Base-by-base conservation (phyloP, 768 basidiomycete genomes). In the Dictyophora rubrovolvata region DNA sequence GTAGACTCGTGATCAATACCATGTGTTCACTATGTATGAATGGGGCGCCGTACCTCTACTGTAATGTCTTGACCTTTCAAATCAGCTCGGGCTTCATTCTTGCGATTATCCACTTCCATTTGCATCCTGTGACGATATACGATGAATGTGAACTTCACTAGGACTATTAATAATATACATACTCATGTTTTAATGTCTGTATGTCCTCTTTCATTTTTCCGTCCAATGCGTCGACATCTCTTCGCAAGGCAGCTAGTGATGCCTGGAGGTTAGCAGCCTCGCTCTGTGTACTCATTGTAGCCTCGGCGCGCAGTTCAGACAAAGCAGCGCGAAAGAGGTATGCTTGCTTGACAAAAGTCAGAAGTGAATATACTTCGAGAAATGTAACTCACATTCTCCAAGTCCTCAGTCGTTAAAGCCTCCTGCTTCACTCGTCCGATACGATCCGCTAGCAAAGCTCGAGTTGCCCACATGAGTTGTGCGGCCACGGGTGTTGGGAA, bases 171-270 rank as follows among this genome's bases (percentile, higher is more conserved):
- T 11, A 51, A 16, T 17, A 47, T 10, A 81, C 87, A 57, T 64
- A 95, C 93, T 98, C 94, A 67, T 97, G 94, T 71, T 89, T 93
- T 64, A 99, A 76, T 49, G 81, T 87, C 16, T 80, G 83, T 21
- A 98, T 73, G 63, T 94, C 91, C 70, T 96, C 93, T 73, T 94
- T 95, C 84, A 99, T 87, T 73, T 89, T 94, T 47, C 87, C 84
- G 65, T 87, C 84, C 50, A 97, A 71, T 2, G 78, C 73, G 66
- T 99, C 95, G 14, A 93, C 85, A 48, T 98, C 96, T 62, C 92
- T 76, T 60, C 93, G 80, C 17, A 95, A 77, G 3, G 86, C 82
- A n/a, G 82, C 72, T 2, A 86, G 83, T 37, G 86, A 76, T 0
- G 89, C 78, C n/a, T 84, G 79, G 60, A 97, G 82, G n/a, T 86